These are phyloP conservation scores for Ascochyta pisi DNA, from an alignment of 2,329 filamentous ascomycete genomes.

Conservation along the genomic window DNA sequence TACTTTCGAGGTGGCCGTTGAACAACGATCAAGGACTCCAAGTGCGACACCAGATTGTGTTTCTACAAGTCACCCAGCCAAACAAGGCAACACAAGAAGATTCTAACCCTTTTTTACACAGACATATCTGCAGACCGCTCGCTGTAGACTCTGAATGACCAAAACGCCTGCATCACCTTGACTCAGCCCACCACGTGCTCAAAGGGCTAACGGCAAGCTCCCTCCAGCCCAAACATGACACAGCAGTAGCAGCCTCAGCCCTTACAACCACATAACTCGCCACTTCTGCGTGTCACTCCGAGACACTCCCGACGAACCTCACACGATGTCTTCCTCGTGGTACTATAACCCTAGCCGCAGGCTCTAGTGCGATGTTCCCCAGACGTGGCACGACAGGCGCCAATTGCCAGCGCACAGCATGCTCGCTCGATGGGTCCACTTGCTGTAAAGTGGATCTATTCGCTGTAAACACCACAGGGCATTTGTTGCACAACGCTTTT, in stretches of 20 bases:
- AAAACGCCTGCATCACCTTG: not conserved
- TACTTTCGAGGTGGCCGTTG: not conserved
- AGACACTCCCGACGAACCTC: constrained; percentile 27
- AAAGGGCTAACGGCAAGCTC: not conserved
- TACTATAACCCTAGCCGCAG: constrained; percentile 16
- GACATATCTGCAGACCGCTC: not conserved
- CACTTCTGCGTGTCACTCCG: constrained; percentile 23
- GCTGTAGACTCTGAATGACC: not conserved
- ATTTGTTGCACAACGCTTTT: constrained; percentile 9
- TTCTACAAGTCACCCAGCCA: not conserved
- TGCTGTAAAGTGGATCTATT: constrained; percentile 17
- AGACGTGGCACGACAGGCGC: constrained; percentile 37
- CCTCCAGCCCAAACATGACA: constrained; percentile 2
- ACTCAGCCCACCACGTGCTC: constrained; percentile 15
- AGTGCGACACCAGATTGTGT: not conserved
- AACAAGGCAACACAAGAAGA: not conserved
- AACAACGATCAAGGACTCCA: not conserved
- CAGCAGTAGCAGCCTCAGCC: constrained; percentile 7
- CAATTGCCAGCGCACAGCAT: constrained; percentile 31
- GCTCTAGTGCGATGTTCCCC: constrained; percentile 31
- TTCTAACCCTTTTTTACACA: not conserved
- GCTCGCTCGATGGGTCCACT: constrained; percentile 17
- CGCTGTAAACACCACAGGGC: constrained; percentile 18
- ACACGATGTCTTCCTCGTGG: constrained; percentile 25
- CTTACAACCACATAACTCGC: constrained; percentile 1